Conservation (phyloP, 306 rosid species). For the Lathyrus sativus region DNA sequence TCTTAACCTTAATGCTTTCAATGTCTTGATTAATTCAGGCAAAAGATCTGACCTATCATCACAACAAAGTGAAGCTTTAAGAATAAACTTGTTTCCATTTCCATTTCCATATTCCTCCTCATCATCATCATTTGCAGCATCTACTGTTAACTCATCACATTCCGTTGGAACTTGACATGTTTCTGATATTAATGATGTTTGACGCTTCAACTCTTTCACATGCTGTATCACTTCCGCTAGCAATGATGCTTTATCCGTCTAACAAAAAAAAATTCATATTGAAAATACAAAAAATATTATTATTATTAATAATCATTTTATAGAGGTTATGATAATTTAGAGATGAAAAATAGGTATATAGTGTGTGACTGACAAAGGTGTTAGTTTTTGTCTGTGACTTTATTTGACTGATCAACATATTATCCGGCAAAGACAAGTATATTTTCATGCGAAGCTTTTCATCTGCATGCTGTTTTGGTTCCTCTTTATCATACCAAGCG, state of each 20-base stretch:
- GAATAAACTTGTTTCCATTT: slow-evolving; percentile 60
- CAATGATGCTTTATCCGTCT: slow-evolving; percentile 96
- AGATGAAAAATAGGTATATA: slow-evolving; percentile 18
- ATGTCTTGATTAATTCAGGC: slow-evolving; percentile 80
- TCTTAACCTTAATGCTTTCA: slow-evolving; percentile 67
- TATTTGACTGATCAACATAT: slow-evolving; percentile 53
- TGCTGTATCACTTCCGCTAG: slow-evolving; percentile 95
- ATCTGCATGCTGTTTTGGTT: slow-evolving; percentile 55
- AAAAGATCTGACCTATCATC: slow-evolving; percentile 84
- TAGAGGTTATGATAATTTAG: no score
- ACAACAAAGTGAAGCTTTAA: slow-evolving; percentile 89
- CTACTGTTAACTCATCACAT: slow-evolving; percentile 74
- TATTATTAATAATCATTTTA: no score
- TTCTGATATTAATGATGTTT: slow-evolving; percentile 79
- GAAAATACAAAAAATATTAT: no score
- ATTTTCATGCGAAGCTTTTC: slow-evolving; percentile 62
- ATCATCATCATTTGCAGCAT: slow-evolving; percentile 38
- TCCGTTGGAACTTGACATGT: slow-evolving; percentile 84
- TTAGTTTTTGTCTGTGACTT: slow-evolving; percentile 57
- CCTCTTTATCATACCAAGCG: slow-evolving; percentile 78
- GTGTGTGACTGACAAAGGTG: slow-evolving; percentile 61
- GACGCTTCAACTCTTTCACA: slow-evolving; percentile 87
- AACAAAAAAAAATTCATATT: not conserved
- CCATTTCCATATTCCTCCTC: slow-evolving; percentile 64
- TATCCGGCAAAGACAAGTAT: slow-evolving; percentile 76